Percentiles rank a stretch among this genome's conserved stretches.
These are phyloP conservation scores for Boletus tomentosulus DNA, from an alignment of 768 basidiomycete species.

Conservation along the genomic window DNA sequence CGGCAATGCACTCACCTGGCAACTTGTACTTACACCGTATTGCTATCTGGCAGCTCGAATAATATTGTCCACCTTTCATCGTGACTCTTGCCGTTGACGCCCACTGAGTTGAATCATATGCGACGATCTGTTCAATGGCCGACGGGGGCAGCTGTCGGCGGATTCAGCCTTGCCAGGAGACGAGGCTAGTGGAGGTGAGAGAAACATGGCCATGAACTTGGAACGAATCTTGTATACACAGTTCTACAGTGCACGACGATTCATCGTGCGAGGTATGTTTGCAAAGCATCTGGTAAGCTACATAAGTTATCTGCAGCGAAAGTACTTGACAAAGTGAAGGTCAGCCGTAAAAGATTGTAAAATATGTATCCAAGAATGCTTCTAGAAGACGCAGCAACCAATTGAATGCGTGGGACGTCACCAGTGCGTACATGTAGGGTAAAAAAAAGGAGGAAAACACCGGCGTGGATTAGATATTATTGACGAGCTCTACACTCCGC, in stretches of 20 bases:
- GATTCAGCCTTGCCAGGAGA: too few relatives aligned
- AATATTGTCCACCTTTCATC: too few relatives aligned
- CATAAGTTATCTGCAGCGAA: slow-evolving; percentile 27
- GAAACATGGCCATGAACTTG: too few relatives aligned
- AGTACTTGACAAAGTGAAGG: slow-evolving; percentile 5
- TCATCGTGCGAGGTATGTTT: not conserved
- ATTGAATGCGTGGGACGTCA: slow-evolving; percentile 1
- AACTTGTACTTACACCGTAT: too few relatives aligned
- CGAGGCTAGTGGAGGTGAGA: too few relatives aligned
- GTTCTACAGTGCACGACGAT: not conserved
- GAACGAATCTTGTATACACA: too few relatives aligned
- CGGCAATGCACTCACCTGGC: too few relatives aligned
- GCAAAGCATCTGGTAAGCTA: slow-evolving; percentile 17
- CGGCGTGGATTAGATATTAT: slow-evolving; percentile 20
- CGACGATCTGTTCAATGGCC: not conserved
- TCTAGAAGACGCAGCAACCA: slow-evolving; percentile 4
- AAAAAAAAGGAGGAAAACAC: not conserved
- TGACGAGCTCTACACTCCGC: slow-evolving; percentile 73
- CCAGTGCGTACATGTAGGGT: not conserved
- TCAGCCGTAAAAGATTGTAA: slow-evolving; percentile 4
- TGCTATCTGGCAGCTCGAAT: too few relatives aligned
- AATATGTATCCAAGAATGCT: slow-evolving; percentile 23
- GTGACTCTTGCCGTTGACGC: too few relatives aligned
- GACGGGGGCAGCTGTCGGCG: too few relatives aligned
- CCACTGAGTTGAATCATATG: too few relatives aligned